phyloP scores from a whole-genome alignment of 2,329 filamentous ascomycete genomes.

The Leptosphaerulina australis region DNA sequence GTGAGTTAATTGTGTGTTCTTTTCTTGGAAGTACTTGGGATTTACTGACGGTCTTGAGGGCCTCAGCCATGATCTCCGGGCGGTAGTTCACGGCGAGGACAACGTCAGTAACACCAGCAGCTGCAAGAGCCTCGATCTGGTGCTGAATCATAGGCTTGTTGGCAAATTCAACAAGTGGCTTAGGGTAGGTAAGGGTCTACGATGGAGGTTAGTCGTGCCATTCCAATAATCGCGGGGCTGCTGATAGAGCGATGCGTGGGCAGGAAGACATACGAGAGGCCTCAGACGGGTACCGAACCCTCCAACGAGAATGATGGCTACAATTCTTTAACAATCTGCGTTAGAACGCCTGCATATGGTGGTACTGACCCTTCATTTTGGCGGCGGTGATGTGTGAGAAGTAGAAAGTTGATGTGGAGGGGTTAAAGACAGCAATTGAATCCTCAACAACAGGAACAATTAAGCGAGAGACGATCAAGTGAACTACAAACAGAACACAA shows the following conservation, averaged over 20 bases:
- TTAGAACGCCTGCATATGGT: not conserved
- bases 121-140: constrained; percentile 93
- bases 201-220: constrained; percentile 31
- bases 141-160: constrained; percentile 99
- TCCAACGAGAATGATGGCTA: constrained; percentile 97
- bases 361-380: constrained; percentile 49
- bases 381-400: constrained; percentile 30
- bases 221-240: constrained; percentile 28
- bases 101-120: constrained; percentile 94
- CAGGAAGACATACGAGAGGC: constrained; percentile 71
- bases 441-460: constrained; percentile 20
- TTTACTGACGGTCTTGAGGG: constrained; percentile 77
- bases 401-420: constrained; percentile 15
- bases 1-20: constrained; percentile 19
- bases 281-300: constrained; percentile 98
- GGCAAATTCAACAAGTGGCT: constrained; percentile 96
- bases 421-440: constrained; percentile 23
- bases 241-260: constrained; percentile 25
- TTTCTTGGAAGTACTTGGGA: not conserved
- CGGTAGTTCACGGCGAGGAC: constrained; percentile 98
- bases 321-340: constrained; percentile 18
- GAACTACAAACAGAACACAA: constrained; percentile 5
- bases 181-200: constrained; percentile 93
- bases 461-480: constrained; percentile 18
- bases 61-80: constrained; percentile 95